Evolutionary conservation across 2,329 filamentous ascomycete genomes (phyloP).

Genomic region (Verticillium dahliae): DNA sequence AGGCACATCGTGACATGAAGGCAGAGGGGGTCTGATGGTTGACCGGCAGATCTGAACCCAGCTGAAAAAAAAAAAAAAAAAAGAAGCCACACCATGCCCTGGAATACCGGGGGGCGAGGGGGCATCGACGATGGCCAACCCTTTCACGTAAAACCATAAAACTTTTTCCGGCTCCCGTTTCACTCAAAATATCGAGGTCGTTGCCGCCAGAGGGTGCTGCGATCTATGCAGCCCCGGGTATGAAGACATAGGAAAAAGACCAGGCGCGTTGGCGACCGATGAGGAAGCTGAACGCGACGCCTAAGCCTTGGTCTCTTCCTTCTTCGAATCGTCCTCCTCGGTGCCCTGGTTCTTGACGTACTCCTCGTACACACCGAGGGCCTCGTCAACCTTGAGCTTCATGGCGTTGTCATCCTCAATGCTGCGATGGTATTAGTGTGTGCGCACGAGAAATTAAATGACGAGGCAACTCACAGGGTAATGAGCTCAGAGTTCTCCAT

Average conservation of each 20-base stretch:
- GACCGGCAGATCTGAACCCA: background rate
- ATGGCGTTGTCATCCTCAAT: conserved; percentile 86
- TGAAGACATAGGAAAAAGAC: conserved; percentile 13
- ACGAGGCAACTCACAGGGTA: conserved; percentile 69
- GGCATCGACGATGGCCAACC: background rate
- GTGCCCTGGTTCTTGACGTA: conserved; percentile 81
- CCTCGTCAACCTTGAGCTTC: conserved; percentile 94
- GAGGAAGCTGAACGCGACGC: conserved; percentile 2
- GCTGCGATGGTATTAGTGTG: conserved; percentile 37
- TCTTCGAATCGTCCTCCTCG: conserved; percentile 47
- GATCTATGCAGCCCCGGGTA: conserved; percentile 5
- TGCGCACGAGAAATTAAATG: background rate
- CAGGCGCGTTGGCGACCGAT: conserved; percentile 8
- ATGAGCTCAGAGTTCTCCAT: conserved; percentile 97
- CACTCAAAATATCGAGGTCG: background rate
- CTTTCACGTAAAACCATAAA: background rate
- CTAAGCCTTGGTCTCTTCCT: conserved; percentile 36
- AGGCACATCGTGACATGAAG: background rate
- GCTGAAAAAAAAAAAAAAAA: background rate
- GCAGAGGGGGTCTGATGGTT: background rate
- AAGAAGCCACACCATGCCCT: background rate
- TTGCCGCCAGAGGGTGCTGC: background rate
- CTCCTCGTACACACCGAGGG: conserved; percentile 94
- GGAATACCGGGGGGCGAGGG: background rate
- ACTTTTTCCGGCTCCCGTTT: background rate